phyloP scores from a whole-genome alignment of 2,329 filamentous ascomycete species.

The Trichoderma sp. region DNA sequence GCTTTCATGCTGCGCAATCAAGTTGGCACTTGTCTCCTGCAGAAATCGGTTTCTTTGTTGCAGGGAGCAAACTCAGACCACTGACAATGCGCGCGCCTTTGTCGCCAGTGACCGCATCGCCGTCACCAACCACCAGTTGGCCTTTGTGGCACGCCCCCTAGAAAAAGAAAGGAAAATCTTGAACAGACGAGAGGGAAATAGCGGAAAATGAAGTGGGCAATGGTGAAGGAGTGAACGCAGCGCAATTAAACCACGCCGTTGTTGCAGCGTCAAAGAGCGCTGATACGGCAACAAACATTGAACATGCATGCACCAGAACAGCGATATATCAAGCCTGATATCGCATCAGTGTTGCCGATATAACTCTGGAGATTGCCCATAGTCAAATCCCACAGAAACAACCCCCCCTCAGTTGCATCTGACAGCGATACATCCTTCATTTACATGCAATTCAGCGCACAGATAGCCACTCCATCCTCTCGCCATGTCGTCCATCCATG shows the following conservation, averaged over 20 bases:
- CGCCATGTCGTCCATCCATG: conserved; percentile 1
- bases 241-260: conserved; percentile 1
- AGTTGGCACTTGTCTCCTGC: background rate
- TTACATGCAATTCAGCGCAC: background rate
- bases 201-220: background rate
- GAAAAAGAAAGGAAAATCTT: background rate
- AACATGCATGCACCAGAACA: background rate
- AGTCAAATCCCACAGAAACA: background rate
- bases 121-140: conserved; percentile 15
- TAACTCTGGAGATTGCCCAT: background rate
- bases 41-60: conserved; percentile 5
- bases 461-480: background rate
- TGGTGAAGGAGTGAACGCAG: background rate
- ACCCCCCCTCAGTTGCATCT: background rate
- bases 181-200: background rate
- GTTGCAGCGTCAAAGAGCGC: background rate
- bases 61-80: background rate
- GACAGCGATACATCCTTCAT: background rate
- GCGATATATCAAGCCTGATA: background rate
- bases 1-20: background rate
- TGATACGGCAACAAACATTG: background rate
- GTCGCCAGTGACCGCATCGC: background rate
- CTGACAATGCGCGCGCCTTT: conserved; percentile 5
- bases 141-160: background rate
- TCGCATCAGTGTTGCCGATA: background rate